Base-by-base conservation (phyloP, 2,329 filamentous ascomycete genomes). In the Xylariaceae sp. region DNA sequence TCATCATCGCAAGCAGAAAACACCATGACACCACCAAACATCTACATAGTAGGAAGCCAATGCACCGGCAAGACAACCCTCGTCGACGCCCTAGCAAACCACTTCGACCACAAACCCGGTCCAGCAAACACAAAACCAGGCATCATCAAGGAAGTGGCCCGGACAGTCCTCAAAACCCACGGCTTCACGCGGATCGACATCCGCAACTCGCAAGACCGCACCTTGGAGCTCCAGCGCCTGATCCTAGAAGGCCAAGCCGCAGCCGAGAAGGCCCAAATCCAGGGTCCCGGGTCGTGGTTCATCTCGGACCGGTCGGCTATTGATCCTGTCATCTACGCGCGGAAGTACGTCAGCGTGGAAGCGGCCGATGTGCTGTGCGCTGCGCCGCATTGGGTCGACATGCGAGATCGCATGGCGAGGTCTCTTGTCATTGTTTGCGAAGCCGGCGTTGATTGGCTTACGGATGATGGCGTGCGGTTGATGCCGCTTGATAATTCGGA, bases 21-120 rank as follows among this genome's bases (percentile, higher is more conserved):
- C n/a, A 56, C 1, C 23, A 56, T 58, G 53, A 13, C 50, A 48
- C 2, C 44, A 4, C 35, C 59, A 6, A 58, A 53, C 39, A 61
- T 61, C 50, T 61, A 61, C 59, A 53, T 61, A 37, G 51, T 61
- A 49, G 59, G 59, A 5, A 58, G 56, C 45, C 56, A 61, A 30
- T 56, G 49, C 49, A 61, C 59, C 17, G 59, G 55, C 42, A 61
- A 58, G 50, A 61, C 56, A 3, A 61, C 56, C 3, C 56, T 61
- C 18, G 53, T 53, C 10, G 52, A 56, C 49, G 56, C 53, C 2
- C 2, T 61, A 30, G 18, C 15, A 35, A 35, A 44, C 17, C 18
- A 54, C 45, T 51, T 61, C 11, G 17, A 48, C 39, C 39, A 51
- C 4, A 49, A 44, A 39, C 42, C 59, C 9, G 2, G 9, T 3